Conservation (phyloP, 2,329 filamentous ascomycete genomes). For the Phyllachora maydis region DNA sequence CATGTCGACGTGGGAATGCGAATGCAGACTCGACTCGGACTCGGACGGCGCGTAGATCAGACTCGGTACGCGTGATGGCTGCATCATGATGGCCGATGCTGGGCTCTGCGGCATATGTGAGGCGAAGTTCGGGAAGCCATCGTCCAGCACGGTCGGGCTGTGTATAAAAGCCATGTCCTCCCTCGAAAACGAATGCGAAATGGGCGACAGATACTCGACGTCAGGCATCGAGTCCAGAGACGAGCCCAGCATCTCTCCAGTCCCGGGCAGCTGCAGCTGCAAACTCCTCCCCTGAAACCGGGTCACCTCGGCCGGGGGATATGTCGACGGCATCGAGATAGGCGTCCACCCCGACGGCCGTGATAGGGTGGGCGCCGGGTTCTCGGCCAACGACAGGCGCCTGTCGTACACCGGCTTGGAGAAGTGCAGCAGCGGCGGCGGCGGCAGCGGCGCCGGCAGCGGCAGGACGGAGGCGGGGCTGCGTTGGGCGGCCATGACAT, state of each 20-base stretch:
- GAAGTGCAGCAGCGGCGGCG: too few species aligned
- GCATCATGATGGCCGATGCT: slow-evolving; percentile 32
- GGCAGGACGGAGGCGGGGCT: too few species aligned
- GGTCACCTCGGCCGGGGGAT: too few species aligned
- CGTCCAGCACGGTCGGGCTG: slow-evolving; percentile 35
- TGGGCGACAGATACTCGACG: slow-evolving; percentile 35
- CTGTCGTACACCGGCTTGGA: too few species aligned
- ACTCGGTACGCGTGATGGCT: slow-evolving; percentile 30
- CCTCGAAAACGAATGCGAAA: slow-evolving; percentile 29
- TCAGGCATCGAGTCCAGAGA: slow-evolving; percentile 40
- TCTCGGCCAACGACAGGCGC: too few species aligned
- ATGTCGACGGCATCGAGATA: too few species aligned
- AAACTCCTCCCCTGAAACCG: too few species aligned
- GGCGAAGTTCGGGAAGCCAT: slow-evolving; percentile 30
- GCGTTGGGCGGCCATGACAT: too few species aligned
- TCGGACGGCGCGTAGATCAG: slow-evolving; percentile 40
- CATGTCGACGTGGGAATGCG: slow-evolving; percentile 27
- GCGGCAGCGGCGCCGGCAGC: too few species aligned
- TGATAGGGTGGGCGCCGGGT: too few species aligned
- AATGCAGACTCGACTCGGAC: slow-evolving; percentile 36
- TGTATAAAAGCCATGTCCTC: slow-evolving; percentile 35
- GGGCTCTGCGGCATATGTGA: slow-evolving; percentile 33
- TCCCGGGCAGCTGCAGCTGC: too few species aligned
- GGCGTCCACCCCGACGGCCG: too few species aligned
- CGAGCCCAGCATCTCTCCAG: slow-evolving; percentile 27